These are phyloP conservation scores for Fagus sylvatica DNA, from an alignment of 306 rosid species.

Conservation along the genomic window DNA sequence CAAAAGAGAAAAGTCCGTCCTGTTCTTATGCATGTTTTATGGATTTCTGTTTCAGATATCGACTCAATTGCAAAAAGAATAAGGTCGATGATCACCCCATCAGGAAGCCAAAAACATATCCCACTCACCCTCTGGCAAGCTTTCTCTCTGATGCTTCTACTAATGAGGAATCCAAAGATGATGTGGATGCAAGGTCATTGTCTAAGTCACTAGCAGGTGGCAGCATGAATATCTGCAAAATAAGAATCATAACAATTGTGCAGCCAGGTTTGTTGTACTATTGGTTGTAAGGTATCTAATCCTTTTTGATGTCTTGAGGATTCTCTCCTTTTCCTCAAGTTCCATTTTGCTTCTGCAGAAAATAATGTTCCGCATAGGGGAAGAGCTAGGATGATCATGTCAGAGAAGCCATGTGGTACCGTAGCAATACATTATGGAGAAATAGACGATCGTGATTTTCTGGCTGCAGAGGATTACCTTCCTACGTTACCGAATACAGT, in stretches of 20 bases:
- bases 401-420: slow-evolving; percentile 86
- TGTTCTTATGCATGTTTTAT: slow-evolving; percentile 18
- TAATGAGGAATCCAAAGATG: slow-evolving; percentile 72
- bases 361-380: slow-evolving; percentile 41
- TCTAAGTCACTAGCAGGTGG: slow-evolving; percentile 88
- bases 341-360: slow-evolving; percentile 53
- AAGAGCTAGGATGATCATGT: slow-evolving; percentile 71
- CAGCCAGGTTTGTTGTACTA: slow-evolving; percentile 58
- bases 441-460: slow-evolving; percentile 48
- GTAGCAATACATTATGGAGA: slow-evolving; percentile 84
- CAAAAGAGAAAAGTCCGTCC: not conserved
- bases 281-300: slow-evolving; percentile 10
- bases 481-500: slow-evolving; percentile 90
- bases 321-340: slow-evolving; percentile 26
- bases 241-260: slow-evolving; percentile 48
- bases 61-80: slow-evolving; percentile 69
- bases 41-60: slow-evolving; percentile 56
- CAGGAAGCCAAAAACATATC: slow-evolving; percentile 49
- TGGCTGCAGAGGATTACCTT: slow-evolving; percentile 68
- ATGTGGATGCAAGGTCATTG: slow-evolving; percentile 42
- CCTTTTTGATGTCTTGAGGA: slow-evolving; percentile 22
- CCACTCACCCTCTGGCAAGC: slow-evolving; percentile 35
- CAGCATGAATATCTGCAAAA: slow-evolving; percentile 74
- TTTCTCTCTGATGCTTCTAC: slow-evolving; percentile 44
- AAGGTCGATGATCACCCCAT: slow-evolving; percentile 47